phyloP scores from a whole-genome alignment of 768 basidiomycete genomes.

The Podaxis pistillaris region DNA sequence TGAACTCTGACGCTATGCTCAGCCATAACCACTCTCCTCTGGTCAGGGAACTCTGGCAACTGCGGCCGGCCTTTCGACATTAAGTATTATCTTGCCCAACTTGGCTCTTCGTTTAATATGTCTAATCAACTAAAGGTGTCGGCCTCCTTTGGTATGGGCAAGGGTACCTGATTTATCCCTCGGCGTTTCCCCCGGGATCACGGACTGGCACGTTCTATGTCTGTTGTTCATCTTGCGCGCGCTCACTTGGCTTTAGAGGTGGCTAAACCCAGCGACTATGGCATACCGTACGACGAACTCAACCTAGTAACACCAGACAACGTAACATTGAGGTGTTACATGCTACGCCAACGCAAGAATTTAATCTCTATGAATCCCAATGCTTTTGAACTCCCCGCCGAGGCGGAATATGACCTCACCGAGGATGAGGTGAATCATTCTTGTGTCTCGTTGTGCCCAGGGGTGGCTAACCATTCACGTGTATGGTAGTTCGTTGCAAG shows the following conservation, averaged over 20 bases:
- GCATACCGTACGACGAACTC: slow-evolving; percentile 74
- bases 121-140: slow-evolving; percentile 41
- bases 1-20: no score
- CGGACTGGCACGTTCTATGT: slow-evolving; percentile 53
- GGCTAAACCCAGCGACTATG: slow-evolving; percentile 63
- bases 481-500: slow-evolving; percentile 39
- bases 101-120: slow-evolving; percentile 9
- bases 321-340: slow-evolving; percentile 70
- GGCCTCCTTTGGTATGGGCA: slow-evolving; percentile 85
- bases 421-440: slow-evolving; percentile 57
- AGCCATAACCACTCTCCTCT: background rate
- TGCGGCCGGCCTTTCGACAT: slow-evolving; percentile 53
- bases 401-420: slow-evolving; percentile 36
- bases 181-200: slow-evolving; percentile 76
- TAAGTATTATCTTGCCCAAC: slow-evolving; percentile 35
- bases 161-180: slow-evolving; percentile 87
- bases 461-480: background rate
- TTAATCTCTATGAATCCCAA: slow-evolving; percentile 35
- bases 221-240: background rate
- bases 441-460: background rate
- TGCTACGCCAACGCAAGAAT: slow-evolving; percentile 65
- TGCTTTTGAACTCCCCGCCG: slow-evolving; percentile 23
- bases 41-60: slow-evolving; percentile 53
- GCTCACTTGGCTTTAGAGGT: slow-evolving; percentile 50
- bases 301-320: slow-evolving; percentile 71